Percentiles rank a stretch among this genome's conserved stretches.
Evolutionary conservation across 1,139 yeast genomes (phyloP).

Genomic region (Zygoascus sp.): DNA sequence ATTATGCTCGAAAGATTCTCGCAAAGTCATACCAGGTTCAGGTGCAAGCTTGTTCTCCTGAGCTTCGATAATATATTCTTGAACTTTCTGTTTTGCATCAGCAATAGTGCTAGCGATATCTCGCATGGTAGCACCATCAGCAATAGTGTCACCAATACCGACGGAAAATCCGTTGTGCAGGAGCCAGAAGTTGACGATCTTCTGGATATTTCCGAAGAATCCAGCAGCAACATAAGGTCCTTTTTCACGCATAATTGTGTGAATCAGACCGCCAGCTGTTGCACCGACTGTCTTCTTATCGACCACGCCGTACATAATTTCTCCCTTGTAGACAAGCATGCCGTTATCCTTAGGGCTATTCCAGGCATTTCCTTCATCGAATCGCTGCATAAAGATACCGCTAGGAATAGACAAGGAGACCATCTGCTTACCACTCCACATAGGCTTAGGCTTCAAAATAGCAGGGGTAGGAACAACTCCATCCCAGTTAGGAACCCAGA

Average conservation of each 20-base stretch:
- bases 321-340: slow-evolving; percentile 89
- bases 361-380: slow-evolving; percentile 85
- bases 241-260: slow-evolving; percentile 95
- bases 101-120: slow-evolving; percentile 88
- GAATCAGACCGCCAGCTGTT: slow-evolving; percentile 95
- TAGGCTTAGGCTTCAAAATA: slow-evolving; percentile 85
- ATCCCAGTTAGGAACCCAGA: slow-evolving; percentile 99
- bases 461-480: slow-evolving; percentile 98
- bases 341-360: slow-evolving; percentile 85
- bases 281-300: slow-evolving; percentile 98
- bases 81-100: slow-evolving; percentile 89
- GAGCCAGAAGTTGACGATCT: slow-evolving; percentile 94
- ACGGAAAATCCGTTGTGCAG: slow-evolving; percentile 95
- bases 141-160: slow-evolving; percentile 99
- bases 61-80: slow-evolving; percentile 86
- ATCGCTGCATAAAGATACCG: slow-evolving; percentile 90
- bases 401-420: slow-evolving; percentile 89
- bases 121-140: slow-evolving; percentile 94
- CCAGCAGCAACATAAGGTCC: slow-evolving; percentile 89
- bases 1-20: slow-evolving; percentile 97
- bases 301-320: slow-evolving; percentile 93
- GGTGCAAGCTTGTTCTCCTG: slow-evolving; percentile 84
- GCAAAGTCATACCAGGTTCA: slow-evolving; percentile 98
- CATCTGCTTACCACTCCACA: slow-evolving; percentile 97
- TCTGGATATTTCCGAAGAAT: slow-evolving; percentile 88